Base-by-base conservation (phyloP, 495 filamentous ascomycete species). In the Penicillium goetzii region DNA sequence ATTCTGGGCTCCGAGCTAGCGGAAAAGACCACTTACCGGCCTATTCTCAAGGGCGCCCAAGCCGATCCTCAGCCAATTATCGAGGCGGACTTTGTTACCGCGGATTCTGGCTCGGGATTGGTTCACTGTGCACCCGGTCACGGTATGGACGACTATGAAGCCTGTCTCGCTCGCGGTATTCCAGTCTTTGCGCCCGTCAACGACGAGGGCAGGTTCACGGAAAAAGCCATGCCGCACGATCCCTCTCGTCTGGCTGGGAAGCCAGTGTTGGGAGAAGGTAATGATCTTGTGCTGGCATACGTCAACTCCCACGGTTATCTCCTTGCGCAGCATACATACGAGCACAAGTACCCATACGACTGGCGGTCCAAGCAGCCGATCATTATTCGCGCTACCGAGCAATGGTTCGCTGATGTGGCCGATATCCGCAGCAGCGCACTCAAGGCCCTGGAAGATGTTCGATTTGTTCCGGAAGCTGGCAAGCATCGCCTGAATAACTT, bases 291-390 rank as follows among this genome's bases (percentile, higher is more conserved):
- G 4, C 72, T 97, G 11, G 75, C 86, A n/a, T 83, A 90, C 40
- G 78, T 94, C 2, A 62, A 77, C 51, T 79, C 83, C 1, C 68
- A 69, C 36, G 75, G 72, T 21, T 69, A 75, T n/a, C 83, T 98
- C 15, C 75, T 97, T 26, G 78, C 81, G 4, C 82, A 83, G 12
- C 88, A 94, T 60, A 79, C 80, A 56, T 90, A 93, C 74, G 78
- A 77, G 58, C 96, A 98, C 81, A 97, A 96, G 72, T 97, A 98
- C 73, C 95, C 95, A 0, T 96, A 97, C 70, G 95, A 99, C 74
- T 98, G 95, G 96, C 83, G 96, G 36, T 95, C 95, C 4, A 98
- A 97, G 73, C 84, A 86, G 63, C 95, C 95, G 21, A 86, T 98
- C 28, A 92, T 99, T 61, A 83, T 97, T 19, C 77, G 95, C 65